Evolutionary conservation across 768 basidiomycete species (phyloP).

Genomic region (Auriscalpium orientale): DNA sequence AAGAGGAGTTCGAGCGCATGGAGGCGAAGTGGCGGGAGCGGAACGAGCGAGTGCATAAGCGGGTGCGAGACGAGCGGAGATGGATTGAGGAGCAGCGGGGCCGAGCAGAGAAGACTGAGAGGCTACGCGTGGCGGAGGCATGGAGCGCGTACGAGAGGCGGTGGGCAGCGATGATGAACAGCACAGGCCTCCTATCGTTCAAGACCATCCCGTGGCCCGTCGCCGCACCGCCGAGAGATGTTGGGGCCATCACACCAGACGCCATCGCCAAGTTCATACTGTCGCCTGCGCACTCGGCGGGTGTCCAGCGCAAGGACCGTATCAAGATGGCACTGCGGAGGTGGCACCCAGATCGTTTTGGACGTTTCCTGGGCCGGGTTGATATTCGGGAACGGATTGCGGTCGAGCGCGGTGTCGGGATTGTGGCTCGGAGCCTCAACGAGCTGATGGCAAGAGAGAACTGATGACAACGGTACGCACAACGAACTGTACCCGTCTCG

Average conservation of each 20-base stretch:
- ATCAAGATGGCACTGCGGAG: slow-evolving; percentile 59
- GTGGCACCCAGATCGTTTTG: slow-evolving; percentile 80
- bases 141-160: slow-evolving; percentile 60
- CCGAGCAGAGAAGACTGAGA: slow-evolving; percentile 20
- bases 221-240: slow-evolving; percentile 30
- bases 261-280: slow-evolving; percentile 55
- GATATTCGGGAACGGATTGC: slow-evolving; percentile 38
- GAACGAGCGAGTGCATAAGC: slow-evolving; percentile 41
- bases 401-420: slow-evolving; percentile 59
- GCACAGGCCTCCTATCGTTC: slow-evolving; percentile 46
- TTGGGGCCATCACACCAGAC: slow-evolving; percentile 45
- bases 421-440: slow-evolving; percentile 43
- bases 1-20: slow-evolving; percentile 48
- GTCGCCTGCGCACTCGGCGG: slow-evolving; percentile 54
- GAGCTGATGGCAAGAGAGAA: slow-evolving; percentile 13
- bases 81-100: slow-evolving; percentile 30
- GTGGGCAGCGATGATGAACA: slow-evolving; percentile 42
- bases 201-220: slow-evolving; percentile 68
- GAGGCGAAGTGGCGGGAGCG: slow-evolving; percentile 44
- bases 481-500: not conserved
- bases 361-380: slow-evolving; percentile 46
- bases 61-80: slow-evolving; percentile 37
- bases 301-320: slow-evolving; percentile 54
- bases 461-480: not conserved
- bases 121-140: slow-evolving; percentile 42